A percentile compares a stretch with the other conserved stretches of the same genome.
Evolutionary conservation across 2,329 filamentous ascomycete genomes (phyloP).

Genomic region (Paecilomyces dactylethromorphus): DNA sequence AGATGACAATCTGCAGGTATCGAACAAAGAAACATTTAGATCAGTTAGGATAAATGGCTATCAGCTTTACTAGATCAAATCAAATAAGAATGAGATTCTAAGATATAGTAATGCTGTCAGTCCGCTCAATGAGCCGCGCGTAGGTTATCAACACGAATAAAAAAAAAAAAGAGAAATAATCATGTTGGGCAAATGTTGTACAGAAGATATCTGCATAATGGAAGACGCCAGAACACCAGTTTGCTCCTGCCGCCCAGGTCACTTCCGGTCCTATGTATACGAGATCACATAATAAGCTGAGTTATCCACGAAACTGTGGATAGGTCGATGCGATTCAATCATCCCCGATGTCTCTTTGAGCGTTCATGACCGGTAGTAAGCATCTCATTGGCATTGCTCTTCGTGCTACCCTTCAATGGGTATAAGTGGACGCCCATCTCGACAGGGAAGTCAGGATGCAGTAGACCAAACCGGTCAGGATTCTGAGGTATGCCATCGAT

Average conservation of each 20-base stretch:
- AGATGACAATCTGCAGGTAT: no score
- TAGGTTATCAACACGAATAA: conserved; percentile 7
- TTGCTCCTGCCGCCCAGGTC: not conserved
- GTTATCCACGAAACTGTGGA: not conserved
- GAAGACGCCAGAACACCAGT: not conserved
- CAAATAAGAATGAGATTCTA: not conserved
- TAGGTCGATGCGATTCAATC: not conserved
- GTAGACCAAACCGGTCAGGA: conserved; percentile 28
- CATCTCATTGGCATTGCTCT: conserved; percentile 14
- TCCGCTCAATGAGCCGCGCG: conserved; percentile 2
- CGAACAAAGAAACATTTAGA: not conserved
- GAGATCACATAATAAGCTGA: not conserved
- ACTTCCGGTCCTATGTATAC: not conserved
- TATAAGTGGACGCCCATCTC: conserved; percentile 38
- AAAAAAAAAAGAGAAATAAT: not conserved
- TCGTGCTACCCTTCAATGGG: conserved; percentile 20
- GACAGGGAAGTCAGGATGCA: conserved; percentile 40
- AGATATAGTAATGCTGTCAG: not conserved
- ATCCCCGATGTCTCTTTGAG: conserved; percentile 2
- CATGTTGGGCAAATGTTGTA: not conserved
- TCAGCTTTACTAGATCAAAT: not conserved
- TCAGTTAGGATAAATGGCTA: not conserved
- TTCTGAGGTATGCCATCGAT: conserved; percentile 24
- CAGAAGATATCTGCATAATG: not conserved
- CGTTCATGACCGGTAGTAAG: conserved; percentile 11